Evolutionary conservation across 257 asterid genomes (phyloP), one percentile per base, ranked within the genome.

Genomic region (Solanum boliviense): DNA sequence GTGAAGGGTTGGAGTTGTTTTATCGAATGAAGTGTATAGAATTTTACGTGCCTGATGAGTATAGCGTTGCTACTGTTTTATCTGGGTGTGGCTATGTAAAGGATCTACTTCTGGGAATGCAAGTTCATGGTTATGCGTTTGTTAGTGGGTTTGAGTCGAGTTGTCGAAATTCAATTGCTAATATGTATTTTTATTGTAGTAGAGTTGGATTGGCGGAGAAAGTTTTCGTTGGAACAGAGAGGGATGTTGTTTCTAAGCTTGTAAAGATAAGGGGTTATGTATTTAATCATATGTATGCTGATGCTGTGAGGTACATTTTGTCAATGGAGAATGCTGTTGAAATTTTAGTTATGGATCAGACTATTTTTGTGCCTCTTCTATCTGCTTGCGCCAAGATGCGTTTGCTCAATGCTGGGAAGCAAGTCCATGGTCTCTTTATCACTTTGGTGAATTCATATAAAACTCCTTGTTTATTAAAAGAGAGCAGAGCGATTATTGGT

Each of bases 351-450:
- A 44, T 76, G 70, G 93, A 91, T 87, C 75, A 73, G 48, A 89
- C 90, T 13, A 73, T 90, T 21, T 86, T 91, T 39, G 90, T 89
- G 85, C 92, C 92, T 44, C 81, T 91, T 60, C 25, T 91, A 84
- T 68, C 91, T 52, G 85, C 90, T 4, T 91, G 92, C 39, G 38
- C 92, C 31, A 91, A 89, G 87, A 86, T 90, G 67, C 87, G 88
- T 86, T 87, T 88, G 52, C 88, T 90, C 46, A 72, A 67, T 84
- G 91, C 86, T 72, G 93, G 93, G 75, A 90, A 90, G 91, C 92
- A 90, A 70, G 84, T 91, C 46, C 93, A 91, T 29, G 90, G 92
- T 52, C 88, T 91, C 39, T 46, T 89, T 70, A 90, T 89, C 78
- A 83, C 88, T 31, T 74, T 87, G 67, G 68, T 82, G 74, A 82